phyloP scores from a whole-genome alignment of 2,329 filamentous ascomycete genomes.

The Whalleya microplaca region DNA sequence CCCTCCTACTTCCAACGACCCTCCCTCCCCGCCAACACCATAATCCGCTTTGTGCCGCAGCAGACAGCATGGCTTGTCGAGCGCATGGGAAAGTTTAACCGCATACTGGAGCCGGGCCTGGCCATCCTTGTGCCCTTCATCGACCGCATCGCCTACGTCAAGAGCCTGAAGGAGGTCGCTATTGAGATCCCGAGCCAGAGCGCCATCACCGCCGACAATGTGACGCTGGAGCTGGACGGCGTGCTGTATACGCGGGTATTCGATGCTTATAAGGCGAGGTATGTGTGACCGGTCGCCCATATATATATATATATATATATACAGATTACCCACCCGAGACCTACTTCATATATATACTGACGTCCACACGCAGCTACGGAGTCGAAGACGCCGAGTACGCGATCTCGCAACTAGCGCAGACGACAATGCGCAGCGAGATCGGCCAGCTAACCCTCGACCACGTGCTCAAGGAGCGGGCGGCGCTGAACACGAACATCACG shows the following conservation, averaged over 20 bases:
- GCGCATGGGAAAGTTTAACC: constrained; percentile 97
- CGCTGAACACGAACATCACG: constrained; percentile 98
- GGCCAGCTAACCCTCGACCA: constrained; percentile 95
- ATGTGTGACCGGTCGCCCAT: constrained; percentile 33
- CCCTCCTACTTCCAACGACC: constrained; percentile 80
- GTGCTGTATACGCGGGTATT: constrained; percentile 95
- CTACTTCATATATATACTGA: background rate
- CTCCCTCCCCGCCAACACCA: constrained; percentile 85
- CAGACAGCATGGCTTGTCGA: constrained; percentile 99
- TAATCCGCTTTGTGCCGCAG: constrained; percentile 97
- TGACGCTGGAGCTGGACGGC: constrained; percentile 93
- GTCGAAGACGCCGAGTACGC: constrained; percentile 99
- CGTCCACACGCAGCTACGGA: constrained; percentile 69
- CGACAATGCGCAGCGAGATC: constrained; percentile 98
- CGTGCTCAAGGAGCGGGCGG: constrained; percentile 94
- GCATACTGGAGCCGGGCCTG: constrained; percentile 89
- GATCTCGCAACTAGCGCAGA: constrained; percentile 96
- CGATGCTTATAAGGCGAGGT: constrained; percentile 97
- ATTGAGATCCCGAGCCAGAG: constrained; percentile 98
- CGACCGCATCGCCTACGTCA: constrained; percentile 97
- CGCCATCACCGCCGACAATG: constrained; percentile 97
- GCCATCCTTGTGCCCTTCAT: constrained; percentile 87
- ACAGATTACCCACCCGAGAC: constrained; percentile 6
- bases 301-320: background rate
- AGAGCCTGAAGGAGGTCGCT: constrained; percentile 93